Conservation (phyloP, 2,329 filamentous ascomycete species). For the Aspergillus phoenicis region DNA sequence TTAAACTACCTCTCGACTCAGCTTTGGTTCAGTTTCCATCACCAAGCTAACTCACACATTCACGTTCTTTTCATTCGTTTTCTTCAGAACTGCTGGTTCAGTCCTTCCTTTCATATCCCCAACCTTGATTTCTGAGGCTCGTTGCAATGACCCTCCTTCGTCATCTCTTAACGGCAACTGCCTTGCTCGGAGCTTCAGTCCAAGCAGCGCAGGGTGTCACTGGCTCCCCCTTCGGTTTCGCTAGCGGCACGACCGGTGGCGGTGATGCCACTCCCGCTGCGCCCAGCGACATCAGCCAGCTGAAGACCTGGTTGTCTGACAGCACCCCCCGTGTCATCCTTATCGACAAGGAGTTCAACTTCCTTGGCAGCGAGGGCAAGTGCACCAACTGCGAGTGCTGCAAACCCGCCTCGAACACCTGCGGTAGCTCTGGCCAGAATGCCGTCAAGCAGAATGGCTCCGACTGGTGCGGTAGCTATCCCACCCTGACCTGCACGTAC, state of each 20-base stretch:
- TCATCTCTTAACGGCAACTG: conserved; percentile 21
- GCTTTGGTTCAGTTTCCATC: background rate
- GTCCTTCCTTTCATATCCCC: conserved; percentile 4
- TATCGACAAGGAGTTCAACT: conserved; percentile 53
- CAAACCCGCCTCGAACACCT: conserved; percentile 38
- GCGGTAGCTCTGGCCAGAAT: conserved; percentile 51
- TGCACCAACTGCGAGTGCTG: conserved; percentile 34
- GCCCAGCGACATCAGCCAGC: conserved; percentile 55
- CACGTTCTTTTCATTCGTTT: conserved; percentile 1
- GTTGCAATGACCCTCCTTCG: conserved; percentile 23
- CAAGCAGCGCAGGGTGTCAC: conserved; percentile 26
- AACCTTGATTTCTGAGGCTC: background rate
- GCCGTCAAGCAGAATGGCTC: conserved; percentile 54
- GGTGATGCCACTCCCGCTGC: conserved; percentile 56
- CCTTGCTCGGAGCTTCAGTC: conserved; percentile 23
- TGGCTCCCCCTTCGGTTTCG: conserved; percentile 48
- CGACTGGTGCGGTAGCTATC: conserved; percentile 59
- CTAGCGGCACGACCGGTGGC: conserved; percentile 60
- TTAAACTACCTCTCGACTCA: background rate
- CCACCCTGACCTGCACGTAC: conserved; percentile 45
- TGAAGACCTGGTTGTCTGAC: conserved; percentile 60
- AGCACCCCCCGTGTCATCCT: conserved; percentile 60
- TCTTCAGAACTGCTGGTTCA: conserved; percentile 13
- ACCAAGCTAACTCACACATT: background rate
- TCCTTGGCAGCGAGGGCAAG: conserved; percentile 24